These are phyloP conservation scores for Gossypioides kirkii DNA, from an alignment of 345 rosid species.

Conservation along the genomic window DNA sequence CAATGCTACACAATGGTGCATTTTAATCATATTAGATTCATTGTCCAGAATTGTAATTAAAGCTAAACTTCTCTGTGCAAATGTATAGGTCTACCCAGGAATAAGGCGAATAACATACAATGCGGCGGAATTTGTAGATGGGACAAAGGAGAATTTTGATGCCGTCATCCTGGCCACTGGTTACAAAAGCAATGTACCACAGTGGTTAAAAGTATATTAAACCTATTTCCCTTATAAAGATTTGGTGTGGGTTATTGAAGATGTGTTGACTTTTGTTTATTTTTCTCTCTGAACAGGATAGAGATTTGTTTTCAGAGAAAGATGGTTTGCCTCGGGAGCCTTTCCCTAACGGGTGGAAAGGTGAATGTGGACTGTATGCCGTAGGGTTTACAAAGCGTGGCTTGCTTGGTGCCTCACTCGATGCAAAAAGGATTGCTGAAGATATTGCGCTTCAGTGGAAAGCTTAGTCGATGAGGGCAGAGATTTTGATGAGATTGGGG, in stretches of 20 bases:
- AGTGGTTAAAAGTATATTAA: constrained; percentile 68
- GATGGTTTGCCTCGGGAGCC: constrained; percentile 59
- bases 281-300: constrained; percentile 30
- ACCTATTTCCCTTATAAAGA: not conserved
- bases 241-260: not conserved
- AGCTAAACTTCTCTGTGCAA: not conserved
- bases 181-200: constrained; percentile 74
- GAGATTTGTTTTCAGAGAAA: constrained; percentile 52
- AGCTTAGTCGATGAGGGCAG: constrained; percentile 15
- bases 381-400: constrained; percentile 82
- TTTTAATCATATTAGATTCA: not conserved
- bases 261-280: not conserved
- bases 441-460: constrained; percentile 46
- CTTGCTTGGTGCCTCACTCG: constrained; percentile 69
- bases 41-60: not conserved
- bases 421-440: constrained; percentile 61
- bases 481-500: not conserved
- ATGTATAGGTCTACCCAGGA: constrained; percentile 48
- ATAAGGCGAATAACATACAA: constrained; percentile 42
- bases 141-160: constrained; percentile 52
- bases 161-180: constrained; percentile 85
- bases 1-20: not conserved
- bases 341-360: constrained; percentile 83
- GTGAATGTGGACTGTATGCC: constrained; percentile 64
- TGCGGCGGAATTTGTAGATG: constrained; percentile 70